phyloP scores from a whole-genome alignment of 78 protist species.

The Dictyostelium purpureum region DNA sequence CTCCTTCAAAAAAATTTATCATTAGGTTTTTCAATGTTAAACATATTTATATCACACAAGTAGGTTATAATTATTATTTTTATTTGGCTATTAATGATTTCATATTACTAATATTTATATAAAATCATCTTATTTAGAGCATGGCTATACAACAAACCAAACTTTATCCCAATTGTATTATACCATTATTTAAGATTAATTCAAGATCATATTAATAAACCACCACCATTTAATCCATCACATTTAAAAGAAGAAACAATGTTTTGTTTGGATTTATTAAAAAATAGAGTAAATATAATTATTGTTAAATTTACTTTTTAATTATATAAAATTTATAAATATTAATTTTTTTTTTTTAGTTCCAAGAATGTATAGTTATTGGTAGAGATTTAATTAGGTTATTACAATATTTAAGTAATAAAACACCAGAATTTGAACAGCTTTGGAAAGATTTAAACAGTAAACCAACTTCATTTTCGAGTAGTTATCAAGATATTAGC shows the following conservation, averaged over 20 bases:
- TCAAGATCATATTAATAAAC: constrained; percentile 68
- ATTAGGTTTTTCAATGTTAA: constrained; percentile 20
- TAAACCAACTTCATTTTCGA: constrained; percentile 29
- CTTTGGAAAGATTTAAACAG: constrained; percentile 48
- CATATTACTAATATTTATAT: background rate
- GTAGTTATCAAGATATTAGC: background rate
- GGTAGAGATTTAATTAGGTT: constrained; percentile 83
- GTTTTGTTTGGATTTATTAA: constrained; percentile 68
- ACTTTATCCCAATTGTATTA: constrained; percentile 53
- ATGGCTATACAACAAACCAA: constrained; percentile 42
- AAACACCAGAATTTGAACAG: constrained; percentile 71
- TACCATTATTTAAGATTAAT: constrained; percentile 54
- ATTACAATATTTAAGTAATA: constrained; percentile 65
- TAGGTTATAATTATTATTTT: background rate
- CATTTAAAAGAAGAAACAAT: constrained; percentile 17
- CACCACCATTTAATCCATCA: background rate
- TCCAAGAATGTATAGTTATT: constrained; percentile 69
- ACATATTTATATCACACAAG: constrained; percentile 26
- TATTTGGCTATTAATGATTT: background rate
- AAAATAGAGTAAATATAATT: constrained; percentile 30
- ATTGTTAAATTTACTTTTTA: background rate
- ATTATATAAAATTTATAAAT: background rate
- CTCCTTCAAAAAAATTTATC: constrained; percentile 23
- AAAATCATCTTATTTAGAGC: background rate
- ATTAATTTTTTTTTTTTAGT: background rate